Evolutionary conservation across 2,329 filamentous ascomycete genomes (phyloP).

Genomic region (Cryphonectria radicalis): DNA sequence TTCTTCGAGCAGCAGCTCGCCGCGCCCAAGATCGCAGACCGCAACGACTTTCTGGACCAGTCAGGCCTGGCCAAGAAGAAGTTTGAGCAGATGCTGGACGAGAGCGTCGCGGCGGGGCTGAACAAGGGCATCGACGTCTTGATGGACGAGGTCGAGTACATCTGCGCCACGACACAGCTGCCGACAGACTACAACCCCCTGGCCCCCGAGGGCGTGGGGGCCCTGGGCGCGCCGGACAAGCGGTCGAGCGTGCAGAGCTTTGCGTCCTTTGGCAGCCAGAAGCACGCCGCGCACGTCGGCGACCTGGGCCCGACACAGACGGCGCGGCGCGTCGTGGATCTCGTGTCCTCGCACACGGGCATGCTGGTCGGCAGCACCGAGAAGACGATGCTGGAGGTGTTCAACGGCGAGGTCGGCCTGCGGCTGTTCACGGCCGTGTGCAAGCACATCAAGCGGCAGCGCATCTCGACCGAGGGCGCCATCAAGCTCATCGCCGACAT

Average conservation of each 20-base stretch:
- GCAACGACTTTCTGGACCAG: constrained; percentile 92
- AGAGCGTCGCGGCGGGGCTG: constrained; percentile 90
- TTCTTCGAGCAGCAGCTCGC: constrained; percentile 97
- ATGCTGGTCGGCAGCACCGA: constrained; percentile 96
- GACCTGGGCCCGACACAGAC: constrained; percentile 79
- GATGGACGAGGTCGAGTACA: constrained; percentile 97
- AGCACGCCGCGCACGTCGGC: constrained; percentile 45
- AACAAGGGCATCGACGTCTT: constrained; percentile 98
- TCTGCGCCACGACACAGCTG: constrained; percentile 84
- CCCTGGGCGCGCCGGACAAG: constrained; percentile 36
- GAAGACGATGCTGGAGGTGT: constrained; percentile 97
- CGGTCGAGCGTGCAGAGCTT: constrained; percentile 28
- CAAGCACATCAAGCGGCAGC: constrained; percentile 96
- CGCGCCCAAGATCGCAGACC: constrained; percentile 79
- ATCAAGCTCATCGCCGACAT: constrained; percentile 95
- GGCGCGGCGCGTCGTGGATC: constrained; percentile 78
- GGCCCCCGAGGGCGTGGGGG: constrained; percentile 38
- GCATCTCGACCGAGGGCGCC: constrained; percentile 86
- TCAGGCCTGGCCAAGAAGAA: constrained; percentile 95
- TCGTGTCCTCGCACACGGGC: constrained; percentile 85
- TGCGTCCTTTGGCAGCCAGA: constrained; percentile 26
- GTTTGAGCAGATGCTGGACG: constrained; percentile 98
- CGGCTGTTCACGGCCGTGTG: constrained; percentile 89
- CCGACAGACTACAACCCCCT: constrained; percentile 89
- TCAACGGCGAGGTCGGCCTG: constrained; percentile 95